Conservation (phyloP, 306 rosid genomes). For the Prosopis cineraria region DNA sequence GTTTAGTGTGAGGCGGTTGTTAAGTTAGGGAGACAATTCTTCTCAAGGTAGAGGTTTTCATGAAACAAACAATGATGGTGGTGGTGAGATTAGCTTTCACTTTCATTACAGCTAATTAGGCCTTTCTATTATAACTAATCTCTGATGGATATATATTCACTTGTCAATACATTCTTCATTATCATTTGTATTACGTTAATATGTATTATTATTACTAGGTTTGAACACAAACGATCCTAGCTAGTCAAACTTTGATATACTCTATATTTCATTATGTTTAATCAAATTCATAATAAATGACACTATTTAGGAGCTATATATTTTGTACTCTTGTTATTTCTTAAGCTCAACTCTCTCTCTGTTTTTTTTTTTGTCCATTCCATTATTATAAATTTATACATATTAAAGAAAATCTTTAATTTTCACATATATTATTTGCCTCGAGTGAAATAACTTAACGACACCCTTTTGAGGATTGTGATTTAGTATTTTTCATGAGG, state of each 20-base stretch:
- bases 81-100: constrained; percentile 35
- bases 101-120: constrained; percentile 38
- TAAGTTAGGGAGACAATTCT: constrained; percentile 27
- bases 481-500: no score
- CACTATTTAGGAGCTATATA: no score
- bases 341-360: no score
- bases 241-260: neutral
- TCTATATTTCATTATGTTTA: no score
- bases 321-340: no score
- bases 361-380: no score
- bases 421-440: no score
- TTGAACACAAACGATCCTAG: neutral
- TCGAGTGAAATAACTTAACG: no score
- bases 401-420: no score
- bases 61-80: constrained; percentile 2
- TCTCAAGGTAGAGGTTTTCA: neutral
- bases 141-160: neutral
- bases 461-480: no score
- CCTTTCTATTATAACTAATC: constrained; percentile 22
- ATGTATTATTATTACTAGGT: neutral
- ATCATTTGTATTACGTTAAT: neutral
- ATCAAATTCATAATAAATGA: no score
- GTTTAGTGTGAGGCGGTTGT: constrained; percentile 4
- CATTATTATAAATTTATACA: no score
- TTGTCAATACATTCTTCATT: constrained; percentile 16